Base-by-base conservation (phyloP, 78 protist genomes). In the Dictyostelium purpureum region DNA sequence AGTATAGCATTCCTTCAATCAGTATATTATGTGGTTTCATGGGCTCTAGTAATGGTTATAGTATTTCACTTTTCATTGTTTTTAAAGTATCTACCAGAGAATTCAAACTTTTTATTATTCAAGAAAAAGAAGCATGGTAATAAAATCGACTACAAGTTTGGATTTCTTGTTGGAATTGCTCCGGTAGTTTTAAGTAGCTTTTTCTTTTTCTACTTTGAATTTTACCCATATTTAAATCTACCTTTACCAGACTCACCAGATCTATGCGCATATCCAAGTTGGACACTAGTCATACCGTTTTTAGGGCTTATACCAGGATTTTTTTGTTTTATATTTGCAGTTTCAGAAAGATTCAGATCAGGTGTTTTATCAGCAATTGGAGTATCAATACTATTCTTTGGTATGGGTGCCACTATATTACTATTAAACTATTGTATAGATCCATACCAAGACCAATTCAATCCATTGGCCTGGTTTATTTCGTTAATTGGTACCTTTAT, bases 291-390 rank as follows among this genome's bases (percentile, higher is more conserved):
- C 4, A 65, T 79, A 45, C 88, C 88, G 26, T 59, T 33, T 19
- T 24, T 65, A 4, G 88, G 88, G 19, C 0, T 79, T 0, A 43
- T 79, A 2, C 88, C 88, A 4, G 24, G 77, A 10, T 26, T 79
- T 11, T 2, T 47, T 18, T 1, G 61, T 9, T 65, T 79, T 7
- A 42, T 79, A 31, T 65, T 79, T 19, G 42, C 76, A 21, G 37
- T 18, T 9, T 33, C 77, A 37, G 89, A 81, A 67, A 45, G 89
- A 31, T 81, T 70, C 38, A 82, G 67, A 42, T 82, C 59, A 6
- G 90, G 90, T 45, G 26, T 63, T 12, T 21, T 82, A 26, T 71
- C 90, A n/a, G 69, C 90, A 0, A 70, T 82, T 56, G 90, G 90
- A 9, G 67, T 70, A 2, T 56, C 81, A 31, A 35, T 71, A 6